Evolutionary conservation across 2,329 filamentous ascomycete species (phyloP), one percentile per base, ranked within the genome.

Genomic region (Alternaria ethzedia): DNA sequence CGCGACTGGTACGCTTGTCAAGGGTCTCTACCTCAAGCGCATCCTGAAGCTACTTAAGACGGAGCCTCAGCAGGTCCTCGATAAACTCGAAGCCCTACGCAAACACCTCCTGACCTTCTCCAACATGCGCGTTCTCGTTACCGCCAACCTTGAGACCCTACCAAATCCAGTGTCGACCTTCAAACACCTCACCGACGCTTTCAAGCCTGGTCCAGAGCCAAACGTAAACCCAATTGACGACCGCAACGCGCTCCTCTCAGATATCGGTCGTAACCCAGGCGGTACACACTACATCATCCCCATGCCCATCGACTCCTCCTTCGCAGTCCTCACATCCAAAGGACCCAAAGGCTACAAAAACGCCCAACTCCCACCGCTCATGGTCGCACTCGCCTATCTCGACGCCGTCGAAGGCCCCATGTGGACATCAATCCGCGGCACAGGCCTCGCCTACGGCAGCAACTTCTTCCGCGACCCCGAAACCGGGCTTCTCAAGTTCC

Each of bases 281-380:
- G 87, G 88, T 6, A 85, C 91, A 36, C 88, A 90, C 30, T 91
- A 93, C 69, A 87, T 99, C 57, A 88, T 98, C 21, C 94, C 96
- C 15, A 96, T 99, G 89, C 89, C 93, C 0, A 91, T 97, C 55
- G 96, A 99, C 82, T 96, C 92, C 46, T 97, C 94, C 2, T 98
- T 93, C 81, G 91, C 90, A 23, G 88, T 94, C 63, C 89, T 92
- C 71, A 91, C 91, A 11, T 86, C 90, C 3, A 87, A 87, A 45
- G 95, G 95, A 6, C 87, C 95, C 15, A 86, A 88, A 23, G 92
- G 90, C 0, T 94, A 91, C 75, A 85, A 87, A 5, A 91, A 97
- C 73, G 90, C 94, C 0, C 86, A 88, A 15, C 85, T 98, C 1
- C 94, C 96, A 0, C 90, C 94, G 3, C 86, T 97, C 55, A 88